phyloP scores from a whole-genome alignment of 192 early-diverging fungal species.

The Chytriomyces sp. region DNA sequence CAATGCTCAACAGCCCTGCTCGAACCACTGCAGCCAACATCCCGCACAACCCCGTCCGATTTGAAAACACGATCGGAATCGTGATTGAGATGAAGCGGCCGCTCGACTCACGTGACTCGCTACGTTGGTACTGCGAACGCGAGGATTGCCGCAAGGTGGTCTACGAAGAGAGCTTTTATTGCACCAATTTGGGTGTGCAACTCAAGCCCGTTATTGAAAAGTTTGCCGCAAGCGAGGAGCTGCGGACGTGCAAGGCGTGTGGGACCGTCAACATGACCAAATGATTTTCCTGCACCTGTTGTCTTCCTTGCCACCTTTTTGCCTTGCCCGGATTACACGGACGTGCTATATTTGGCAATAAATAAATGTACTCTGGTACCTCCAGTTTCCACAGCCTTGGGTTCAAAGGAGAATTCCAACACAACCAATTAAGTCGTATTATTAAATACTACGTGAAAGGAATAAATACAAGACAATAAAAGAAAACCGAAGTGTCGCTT shows the following conservation, averaged over 20 bases:
- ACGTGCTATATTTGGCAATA: too few relatives aligned
- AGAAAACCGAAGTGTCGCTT: too few relatives aligned
- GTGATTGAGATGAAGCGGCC: slow-evolving; percentile 89
- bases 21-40: slow-evolving; percentile 60
- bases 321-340: too few relatives aligned
- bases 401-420: too few relatives aligned
- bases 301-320: too few relatives aligned
- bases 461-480: too few relatives aligned
- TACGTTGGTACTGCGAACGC: slow-evolving; percentile 94
- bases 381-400: too few relatives aligned
- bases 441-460: too few relatives aligned
- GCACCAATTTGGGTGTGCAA: slow-evolving; percentile 85
- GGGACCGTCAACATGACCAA: slow-evolving; percentile 38
- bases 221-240: slow-evolving; percentile 62
- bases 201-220: slow-evolving; percentile 89
- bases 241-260: slow-evolving; percentile 77
- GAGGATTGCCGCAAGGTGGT: slow-evolving; percentile 74
- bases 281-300: not conserved
- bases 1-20: slow-evolving; percentile 1
- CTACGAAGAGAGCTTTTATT: slow-evolving; percentile 89
- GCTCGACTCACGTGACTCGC: slow-evolving; percentile 70
- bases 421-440: too few relatives aligned
- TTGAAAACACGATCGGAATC: slow-evolving; percentile 92
- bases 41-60: slow-evolving; percentile 96
- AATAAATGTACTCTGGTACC: too few relatives aligned